A percentile compares a stretch with the other conserved stretches of the same genome.
Conservation (phyloP, 192 early-diverging fungal species). For the Umbelopsis isabellina region DNA sequence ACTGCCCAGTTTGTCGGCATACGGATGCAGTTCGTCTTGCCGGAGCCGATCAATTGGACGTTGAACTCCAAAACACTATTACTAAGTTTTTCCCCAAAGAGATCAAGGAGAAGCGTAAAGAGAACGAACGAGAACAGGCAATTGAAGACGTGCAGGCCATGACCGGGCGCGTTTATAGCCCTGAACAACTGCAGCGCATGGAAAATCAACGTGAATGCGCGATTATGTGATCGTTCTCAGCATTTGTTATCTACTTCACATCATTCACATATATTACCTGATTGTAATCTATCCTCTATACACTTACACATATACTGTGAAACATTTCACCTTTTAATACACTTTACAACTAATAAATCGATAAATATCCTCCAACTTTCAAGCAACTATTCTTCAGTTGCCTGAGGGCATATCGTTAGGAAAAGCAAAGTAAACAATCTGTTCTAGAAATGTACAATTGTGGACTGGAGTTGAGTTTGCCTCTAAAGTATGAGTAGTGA, state of each 20-base stretch:
- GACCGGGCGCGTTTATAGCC: conserved; percentile 39
- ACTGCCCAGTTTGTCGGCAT: conserved; percentile 79
- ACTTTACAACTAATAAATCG: too few species aligned
- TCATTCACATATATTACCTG: neutral
- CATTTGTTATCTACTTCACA: neutral
- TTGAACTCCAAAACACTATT: conserved; percentile 70
- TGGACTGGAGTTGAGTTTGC: neutral
- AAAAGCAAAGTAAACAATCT: too few species aligned
- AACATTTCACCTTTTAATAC: too few species aligned
- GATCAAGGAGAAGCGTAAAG: conserved; percentile 70
- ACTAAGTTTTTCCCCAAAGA: conserved; percentile 82
- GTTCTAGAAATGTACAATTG: conserved; percentile 5
- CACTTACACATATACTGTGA: too few species aligned
- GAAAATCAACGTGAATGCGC: conserved; percentile 14
- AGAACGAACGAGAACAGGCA: conserved; percentile 67
- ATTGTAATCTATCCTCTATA: too few species aligned
- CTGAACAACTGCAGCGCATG: conserved; percentile 35
- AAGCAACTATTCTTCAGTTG: too few species aligned
- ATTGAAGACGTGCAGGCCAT: conserved; percentile 65
- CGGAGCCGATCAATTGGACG: conserved; percentile 62
- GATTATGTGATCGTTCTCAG: neutral
- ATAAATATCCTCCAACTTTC: too few species aligned
- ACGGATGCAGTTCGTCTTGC: conserved; percentile 63
- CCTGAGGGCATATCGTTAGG: too few species aligned
- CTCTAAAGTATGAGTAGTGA: neutral